Evolutionary conservation across 2,329 filamentous ascomycete species (phyloP).

Genomic region (Metarhizium album): DNA sequence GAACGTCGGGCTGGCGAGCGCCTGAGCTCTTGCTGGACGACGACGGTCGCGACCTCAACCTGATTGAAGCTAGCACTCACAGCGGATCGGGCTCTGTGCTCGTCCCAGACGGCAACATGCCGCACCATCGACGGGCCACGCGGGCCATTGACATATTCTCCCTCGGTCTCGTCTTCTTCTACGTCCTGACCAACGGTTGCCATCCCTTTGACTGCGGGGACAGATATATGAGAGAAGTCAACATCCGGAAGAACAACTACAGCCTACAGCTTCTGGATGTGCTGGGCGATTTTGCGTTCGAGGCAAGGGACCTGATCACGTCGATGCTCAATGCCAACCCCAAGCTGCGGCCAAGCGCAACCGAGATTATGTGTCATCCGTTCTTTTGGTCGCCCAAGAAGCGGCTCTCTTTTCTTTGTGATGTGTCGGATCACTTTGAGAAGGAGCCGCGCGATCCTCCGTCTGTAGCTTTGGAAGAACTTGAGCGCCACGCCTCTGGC

Average conservation of each 20-base stretch:
- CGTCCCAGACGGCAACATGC: conserved; percentile 45
- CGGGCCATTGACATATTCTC: conserved; percentile 97
- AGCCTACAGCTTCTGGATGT: conserved; percentile 60
- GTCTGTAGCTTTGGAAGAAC: conserved; percentile 51
- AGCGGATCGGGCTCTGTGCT: conserved; percentile 51
- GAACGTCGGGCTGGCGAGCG: conserved; percentile 92
- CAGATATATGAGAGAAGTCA: conserved; percentile 90
- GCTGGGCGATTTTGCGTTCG: conserved; percentile 73
- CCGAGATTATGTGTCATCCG: conserved; percentile 78
- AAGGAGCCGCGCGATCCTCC: conserved; percentile 80
- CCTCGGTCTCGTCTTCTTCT: conserved; percentile 95
- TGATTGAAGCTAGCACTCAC: conserved; percentile 43
- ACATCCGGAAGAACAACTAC: conserved; percentile 85
- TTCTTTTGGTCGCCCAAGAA: conserved; percentile 96
- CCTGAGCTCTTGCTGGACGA: conserved; percentile 84
- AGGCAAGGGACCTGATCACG: conserved; percentile 76
- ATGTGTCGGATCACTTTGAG: conserved; percentile 94
- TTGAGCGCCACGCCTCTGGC: conserved; percentile 41
- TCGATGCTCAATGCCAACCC: conserved; percentile 59
- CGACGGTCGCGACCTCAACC: conserved; percentile 42
- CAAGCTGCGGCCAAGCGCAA: conserved; percentile 55
- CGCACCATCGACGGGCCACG: conserved; percentile 66
- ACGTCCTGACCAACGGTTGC: conserved; percentile 84
- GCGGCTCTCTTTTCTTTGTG: conserved; percentile 83
- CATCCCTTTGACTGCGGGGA: conserved; percentile 94